Conservation (phyloP, 345 rosid species). For the Pelargonium nanum region DNA sequence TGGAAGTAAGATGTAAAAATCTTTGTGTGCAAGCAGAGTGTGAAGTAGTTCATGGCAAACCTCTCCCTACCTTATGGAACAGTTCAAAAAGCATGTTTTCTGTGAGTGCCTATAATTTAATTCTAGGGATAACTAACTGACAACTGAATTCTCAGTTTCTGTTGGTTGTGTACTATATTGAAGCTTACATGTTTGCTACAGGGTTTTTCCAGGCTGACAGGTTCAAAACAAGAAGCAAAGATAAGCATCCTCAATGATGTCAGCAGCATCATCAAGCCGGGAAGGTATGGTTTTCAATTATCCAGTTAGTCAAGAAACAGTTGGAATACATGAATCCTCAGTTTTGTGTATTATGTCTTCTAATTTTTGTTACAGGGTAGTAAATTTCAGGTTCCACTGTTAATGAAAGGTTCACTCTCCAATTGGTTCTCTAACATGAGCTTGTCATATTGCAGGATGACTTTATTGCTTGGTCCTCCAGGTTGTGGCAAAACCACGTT, state of each 20-base stretch:
- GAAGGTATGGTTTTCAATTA: conserved; percentile 21
- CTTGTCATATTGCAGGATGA: conserved; percentile 11
- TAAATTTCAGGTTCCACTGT: no score
- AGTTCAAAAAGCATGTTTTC: conserved; percentile 8
- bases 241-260: conserved; percentile 44
- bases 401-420: no score
- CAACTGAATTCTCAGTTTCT: no score
- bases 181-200: not conserved
- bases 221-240: conserved; percentile 20
- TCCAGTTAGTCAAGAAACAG: not conserved
- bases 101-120: conserved; percentile 8
- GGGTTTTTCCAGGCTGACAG: conserved; percentile 8
- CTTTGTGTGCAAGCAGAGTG: conserved; percentile 20
- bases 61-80: conserved; percentile 23
- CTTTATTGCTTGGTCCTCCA: conserved; percentile 23
- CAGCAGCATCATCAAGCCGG: conserved; percentile 53
- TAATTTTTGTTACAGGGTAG: no score
- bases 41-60: conserved; percentile 18
- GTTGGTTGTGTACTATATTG: not conserved
- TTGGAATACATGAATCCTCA: not conserved
- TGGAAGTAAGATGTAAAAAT: conserved; percentile 20
- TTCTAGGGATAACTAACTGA: no score
- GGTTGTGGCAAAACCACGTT: conserved; percentile 24
- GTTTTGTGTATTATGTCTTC: no score
- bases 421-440: no score